phyloP scores from a whole-genome alignment of 768 basidiomycete genomes.

The Tricholoma furcatifolium region DNA sequence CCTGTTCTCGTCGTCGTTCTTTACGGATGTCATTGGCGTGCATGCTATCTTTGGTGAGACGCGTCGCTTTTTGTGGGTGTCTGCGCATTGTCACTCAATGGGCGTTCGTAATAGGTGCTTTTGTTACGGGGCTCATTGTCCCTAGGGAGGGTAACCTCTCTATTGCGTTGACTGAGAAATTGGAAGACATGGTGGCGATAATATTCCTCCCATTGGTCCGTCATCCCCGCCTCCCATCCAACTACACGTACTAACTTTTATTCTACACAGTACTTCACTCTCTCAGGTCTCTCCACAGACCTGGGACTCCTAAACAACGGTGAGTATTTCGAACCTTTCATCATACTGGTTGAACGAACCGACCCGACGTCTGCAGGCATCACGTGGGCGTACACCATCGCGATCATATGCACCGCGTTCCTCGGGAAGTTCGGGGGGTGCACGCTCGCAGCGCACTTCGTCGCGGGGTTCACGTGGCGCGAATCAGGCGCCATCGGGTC shows the following conservation, averaged over 20 bases:
- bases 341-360: not conserved
- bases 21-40: conserved; percentile 91
- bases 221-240: too few relatives aligned
- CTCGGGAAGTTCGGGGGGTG: conserved; percentile 89
- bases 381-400: conserved; percentile 87
- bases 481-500: conserved; percentile 85
- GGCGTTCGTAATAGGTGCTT: too few relatives aligned
- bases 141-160: conserved; percentile 88
- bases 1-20: conserved; percentile 85
- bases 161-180: conserved; percentile 85
- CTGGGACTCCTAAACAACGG: conserved; percentile 82
- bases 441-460: conserved; percentile 58
- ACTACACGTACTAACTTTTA: too few relatives aligned
- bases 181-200: conserved; percentile 94
- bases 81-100: too few relatives aligned
- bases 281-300: conserved; percentile 89
- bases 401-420: conserved; percentile 79
- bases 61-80: not conserved
- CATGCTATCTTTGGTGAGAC: conserved; percentile 82
- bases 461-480: conserved; percentile 75
- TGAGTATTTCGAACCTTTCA: conserved; percentile 17
- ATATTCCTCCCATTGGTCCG: conserved; percentile 83
- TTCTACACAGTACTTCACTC: conserved; percentile 93
- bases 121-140: conserved; percentile 77
- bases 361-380: conserved; percentile 43